Evolutionary conservation across 768 basidiomycete species (phyloP), one percentile per base, ranked within the genome.

Genomic region (Lactarius evosmus): DNA sequence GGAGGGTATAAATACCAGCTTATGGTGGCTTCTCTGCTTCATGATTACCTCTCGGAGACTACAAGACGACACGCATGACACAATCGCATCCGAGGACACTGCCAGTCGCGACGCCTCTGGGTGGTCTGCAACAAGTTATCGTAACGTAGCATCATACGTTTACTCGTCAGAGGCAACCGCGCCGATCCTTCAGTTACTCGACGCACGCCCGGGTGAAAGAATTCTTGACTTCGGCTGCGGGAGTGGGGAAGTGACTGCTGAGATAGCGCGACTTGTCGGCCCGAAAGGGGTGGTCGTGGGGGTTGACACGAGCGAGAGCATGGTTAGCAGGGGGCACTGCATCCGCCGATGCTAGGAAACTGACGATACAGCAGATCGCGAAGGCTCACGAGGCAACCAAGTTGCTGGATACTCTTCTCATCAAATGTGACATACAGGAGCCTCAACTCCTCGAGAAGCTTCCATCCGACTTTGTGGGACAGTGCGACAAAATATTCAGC

Each of bases 171-270:
- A 75, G 64, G 86, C 75, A 77, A 85, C 78, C 58, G 74, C 74
- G 0, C 76, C 86, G 9, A 78, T 93, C 25, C 72, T 91, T 14
- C 77, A 78, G 3, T 77, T 90, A 32, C 78, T 94, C 12, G 74
- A 81, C n/a, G 79, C 89, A 0, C 67, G 81, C 66, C 80, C 83
- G 0, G 91, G 91, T 1, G 87, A 93, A 68, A 78, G 78, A 55
- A 86, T 93, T 51, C 76, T 89, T 63, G 91, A 92, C 69, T 74
- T 92, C 50, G 92, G 93, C 2, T 94, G 92, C 70, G 92, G 93
- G 19, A 91, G 86, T 51, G 93, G 91, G 0, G 88, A 94, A 67
- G 75, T 94, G 16, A 91, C 89, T 0, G 66, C 81, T 54, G 74
- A 80, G 60, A 78, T 95, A 33, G 77, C 82, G 53, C 71, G 79